Evolutionary conservation across 148 eudicot species (phyloP).

Genomic region (Vaccinium myrtillus): DNA sequence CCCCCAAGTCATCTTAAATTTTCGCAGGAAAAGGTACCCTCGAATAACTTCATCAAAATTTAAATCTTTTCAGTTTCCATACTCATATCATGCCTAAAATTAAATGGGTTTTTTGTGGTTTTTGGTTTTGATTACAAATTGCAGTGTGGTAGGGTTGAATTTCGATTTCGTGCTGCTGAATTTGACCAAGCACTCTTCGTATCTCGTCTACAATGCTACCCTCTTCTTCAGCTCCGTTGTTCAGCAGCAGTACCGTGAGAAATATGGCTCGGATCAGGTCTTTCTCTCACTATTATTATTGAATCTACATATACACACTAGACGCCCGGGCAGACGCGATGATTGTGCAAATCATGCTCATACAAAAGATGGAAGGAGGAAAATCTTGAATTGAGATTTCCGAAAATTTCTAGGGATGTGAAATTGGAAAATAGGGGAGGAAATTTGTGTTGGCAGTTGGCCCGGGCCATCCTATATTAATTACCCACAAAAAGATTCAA

Average conservation of each 20-base stretch:
- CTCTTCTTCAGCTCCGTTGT: constrained; percentile 77
- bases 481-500: too few species aligned
- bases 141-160: constrained; percentile 85
- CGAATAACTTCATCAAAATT: too few species aligned
- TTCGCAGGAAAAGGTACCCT: constrained; percentile 69
- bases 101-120: background rate
- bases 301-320: background rate
- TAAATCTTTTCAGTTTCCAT: background rate
- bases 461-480: too few species aligned
- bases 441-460: background rate
- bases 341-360: background rate
- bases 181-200: constrained; percentile 78
- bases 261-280: constrained; percentile 66
- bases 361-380: background rate
- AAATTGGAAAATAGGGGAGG: background rate
- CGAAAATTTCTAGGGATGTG: background rate
- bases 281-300: background rate
- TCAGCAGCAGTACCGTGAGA: constrained; percentile 65
- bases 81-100: background rate
- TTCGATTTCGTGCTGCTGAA: constrained; percentile 77
- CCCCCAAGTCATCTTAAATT: constrained; percentile 77
- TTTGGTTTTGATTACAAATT: background rate
- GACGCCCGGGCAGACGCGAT: background rate
- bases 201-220: constrained; percentile 77
- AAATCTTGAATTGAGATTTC: background rate